Base-by-base conservation (phyloP, 805 yeast species). In the Huiozyma sinensis region DNA sequence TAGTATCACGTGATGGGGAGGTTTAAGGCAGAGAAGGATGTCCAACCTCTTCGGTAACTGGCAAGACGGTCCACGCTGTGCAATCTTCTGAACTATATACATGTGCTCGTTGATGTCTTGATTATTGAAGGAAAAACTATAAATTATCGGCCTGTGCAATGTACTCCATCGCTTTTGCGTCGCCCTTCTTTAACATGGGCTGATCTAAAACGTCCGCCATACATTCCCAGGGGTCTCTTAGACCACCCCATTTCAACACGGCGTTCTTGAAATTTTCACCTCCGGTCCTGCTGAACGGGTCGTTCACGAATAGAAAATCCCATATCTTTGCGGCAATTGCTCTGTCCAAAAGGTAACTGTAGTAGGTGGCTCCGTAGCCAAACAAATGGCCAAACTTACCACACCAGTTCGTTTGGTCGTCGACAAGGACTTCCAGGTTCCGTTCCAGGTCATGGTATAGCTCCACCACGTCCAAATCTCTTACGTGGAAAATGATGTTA, bases 331-430 rank as follows among this genome's bases (percentile, higher is more conserved):
- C 77, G 0, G 97, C 97, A 50, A 92, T 84, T 6, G 95, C 96
- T 35, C 97, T 67, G 64, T 92, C 98, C 44, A 92, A 73, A 42
- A 92, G 63, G 59, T 92, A 92, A 30, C 95, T 83, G 65, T 92
- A 92, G 58, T 92, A 92, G 0, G 89, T 84, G 0, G 97, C 85
- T 1, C 97, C 97, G 57, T 92, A 92, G 0, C 95, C 87, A 52
- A 83, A 84, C 36, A 92, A 66, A 58, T 92, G 98, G 1, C 96
- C 95, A 64, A 92, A 89, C 57, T 81, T 86, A 1, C 95, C 97
- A 45, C 86, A 94, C 95, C 97, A 89, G 28, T 80, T 81, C 1
- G 95, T 80, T 50, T 74, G 67, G 13, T 70, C 64, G 51, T 85
- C 90, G 2, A 82, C 76, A 55, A 84, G 79, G 2, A 87, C 76